These are phyloP conservation scores for Xylariales sp. DNA, from an alignment of 2,329 filamentous ascomycete genomes.

Conservation along the genomic window DNA sequence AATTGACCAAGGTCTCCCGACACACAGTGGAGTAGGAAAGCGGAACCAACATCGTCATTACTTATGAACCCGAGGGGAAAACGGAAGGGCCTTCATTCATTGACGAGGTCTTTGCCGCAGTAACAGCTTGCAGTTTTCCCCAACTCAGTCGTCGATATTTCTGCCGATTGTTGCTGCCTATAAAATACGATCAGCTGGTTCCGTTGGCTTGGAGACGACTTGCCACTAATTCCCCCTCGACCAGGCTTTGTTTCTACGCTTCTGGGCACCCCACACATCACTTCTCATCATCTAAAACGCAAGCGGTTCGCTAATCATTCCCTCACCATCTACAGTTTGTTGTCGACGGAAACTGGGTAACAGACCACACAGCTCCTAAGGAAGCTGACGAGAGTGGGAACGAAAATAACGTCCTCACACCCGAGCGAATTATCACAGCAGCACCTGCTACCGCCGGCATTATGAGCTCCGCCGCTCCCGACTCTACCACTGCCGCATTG, in stretches of 20 bases:
- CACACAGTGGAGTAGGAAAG: conserved; percentile 4
- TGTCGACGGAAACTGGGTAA: conserved; percentile 86
- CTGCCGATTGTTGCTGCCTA: no score
- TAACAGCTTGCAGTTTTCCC: no score
- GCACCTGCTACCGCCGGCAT: conserved; percentile 43
- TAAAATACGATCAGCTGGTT: no score
- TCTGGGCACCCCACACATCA: not conserved
- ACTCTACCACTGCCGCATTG: conserved; percentile 66
- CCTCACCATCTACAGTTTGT: conserved; percentile 64
- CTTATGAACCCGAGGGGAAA: conserved; percentile 4
- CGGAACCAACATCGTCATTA: conserved; percentile 8
- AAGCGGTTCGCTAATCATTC: not conserved
- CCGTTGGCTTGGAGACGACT: no score
- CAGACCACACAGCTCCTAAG: conserved; percentile 73
- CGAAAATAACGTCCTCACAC: conserved; percentile 85
- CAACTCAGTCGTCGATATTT: no score
- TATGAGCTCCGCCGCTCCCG: conserved; percentile 64
- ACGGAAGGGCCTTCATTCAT: no score
- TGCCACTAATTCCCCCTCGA: no score
- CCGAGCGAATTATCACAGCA: conserved; percentile 59
- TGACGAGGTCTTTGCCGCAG: no score
- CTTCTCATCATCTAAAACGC: not conserved
- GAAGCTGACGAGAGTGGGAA: conserved; percentile 81
- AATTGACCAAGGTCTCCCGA: conserved; percentile 1
- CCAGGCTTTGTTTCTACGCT: not conserved